phyloP scores from a whole-genome alignment of 352 stramenopile genomes.

The Peronospora destructor region DNA sequence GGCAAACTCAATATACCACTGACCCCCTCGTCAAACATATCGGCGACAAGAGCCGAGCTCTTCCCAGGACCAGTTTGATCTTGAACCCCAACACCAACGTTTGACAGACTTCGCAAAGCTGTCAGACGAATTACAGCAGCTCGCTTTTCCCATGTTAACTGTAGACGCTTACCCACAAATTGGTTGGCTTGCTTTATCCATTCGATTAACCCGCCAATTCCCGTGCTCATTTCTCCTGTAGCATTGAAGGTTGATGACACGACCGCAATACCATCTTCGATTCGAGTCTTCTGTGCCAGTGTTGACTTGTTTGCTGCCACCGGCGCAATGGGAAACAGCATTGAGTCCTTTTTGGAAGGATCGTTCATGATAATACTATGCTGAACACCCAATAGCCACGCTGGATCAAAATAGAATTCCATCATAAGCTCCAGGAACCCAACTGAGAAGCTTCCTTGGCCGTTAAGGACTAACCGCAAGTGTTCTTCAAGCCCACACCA shows the following conservation, averaged over 20 bases:
- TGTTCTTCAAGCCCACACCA: constrained; percentile 83
- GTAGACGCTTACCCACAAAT: constrained; percentile 56
- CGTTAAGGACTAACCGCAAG: constrained; percentile 59
- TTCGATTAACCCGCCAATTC: constrained; percentile 36
- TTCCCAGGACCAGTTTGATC: constrained; percentile 4
- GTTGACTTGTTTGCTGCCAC: constrained; percentile 20
- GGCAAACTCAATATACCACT: constrained; percentile 55
- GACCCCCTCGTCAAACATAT: constrained; percentile 57
- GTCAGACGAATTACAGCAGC: constrained; percentile 52
- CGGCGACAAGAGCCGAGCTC: constrained; percentile 24
- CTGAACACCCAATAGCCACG: constrained; percentile 50
- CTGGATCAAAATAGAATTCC: constrained; percentile 76
- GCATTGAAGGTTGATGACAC: constrained; percentile 9
- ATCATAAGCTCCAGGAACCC: constrained; percentile 80
- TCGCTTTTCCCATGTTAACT: constrained; percentile 74
- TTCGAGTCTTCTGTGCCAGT: constrained; percentile 40
- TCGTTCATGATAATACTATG: constrained; percentile 85
- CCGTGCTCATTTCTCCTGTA: constrained; percentile 23
- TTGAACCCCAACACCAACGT: constrained; percentile 12
- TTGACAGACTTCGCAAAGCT: constrained; percentile 54
- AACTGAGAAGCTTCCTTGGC: constrained; percentile 58
- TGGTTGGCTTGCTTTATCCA: constrained; percentile 68
- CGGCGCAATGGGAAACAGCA: constrained; percentile 60
- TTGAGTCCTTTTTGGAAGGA: constrained; percentile 61
- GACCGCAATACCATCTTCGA: constrained; percentile 41